These are phyloP conservation scores for Barnettozyma vustinii DNA, from an alignment of 805 yeast species.

Conservation along the genomic window DNA sequence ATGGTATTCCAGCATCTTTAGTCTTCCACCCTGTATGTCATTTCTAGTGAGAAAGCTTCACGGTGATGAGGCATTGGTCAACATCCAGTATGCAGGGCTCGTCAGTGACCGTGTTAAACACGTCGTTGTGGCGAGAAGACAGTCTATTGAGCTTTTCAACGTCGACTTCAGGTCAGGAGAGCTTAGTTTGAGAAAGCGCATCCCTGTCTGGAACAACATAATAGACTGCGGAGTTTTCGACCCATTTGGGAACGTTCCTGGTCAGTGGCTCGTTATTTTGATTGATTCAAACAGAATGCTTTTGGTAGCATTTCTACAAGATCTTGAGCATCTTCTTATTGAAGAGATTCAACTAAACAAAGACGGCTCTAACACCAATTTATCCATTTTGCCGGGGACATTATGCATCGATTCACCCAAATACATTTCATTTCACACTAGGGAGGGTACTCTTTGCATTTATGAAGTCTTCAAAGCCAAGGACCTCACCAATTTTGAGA, in stretches of 20 bases:
- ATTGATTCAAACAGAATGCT: slow-evolving; percentile 14
- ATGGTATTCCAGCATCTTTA: no score
- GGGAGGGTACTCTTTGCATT: slow-evolving; percentile 14
- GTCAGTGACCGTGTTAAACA: slow-evolving; percentile 6
- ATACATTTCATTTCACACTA: slow-evolving; percentile 13
- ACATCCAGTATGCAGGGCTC: not conserved
- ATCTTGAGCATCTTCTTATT: slow-evolving; percentile 7
- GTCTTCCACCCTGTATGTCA: not conserved
- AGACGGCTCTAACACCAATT: slow-evolving; percentile 1
- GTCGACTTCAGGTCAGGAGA: not conserved
- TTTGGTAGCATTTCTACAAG: slow-evolving; percentile 14
- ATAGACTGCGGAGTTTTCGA: slow-evolving; percentile 12
- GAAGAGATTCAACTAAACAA: slow-evolving; percentile 12
- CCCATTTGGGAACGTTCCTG: slow-evolving; percentile 6
- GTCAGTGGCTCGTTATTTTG: slow-evolving; percentile 14
- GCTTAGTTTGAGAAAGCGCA: slow-evolving; percentile 6
- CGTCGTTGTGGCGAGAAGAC: slow-evolving; percentile 15
- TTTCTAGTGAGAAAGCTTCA: slow-evolving; percentile 1
- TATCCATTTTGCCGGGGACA: slow-evolving; percentile 12
- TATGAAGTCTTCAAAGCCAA: slow-evolving; percentile 10
- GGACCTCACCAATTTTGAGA: slow-evolving; percentile 13
- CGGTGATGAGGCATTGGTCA: slow-evolving; percentile 6
- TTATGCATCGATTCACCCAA: slow-evolving; percentile 12
- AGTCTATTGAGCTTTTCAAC: slow-evolving; percentile 12
- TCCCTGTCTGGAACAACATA: slow-evolving; percentile 14